Evolutionary conservation across 768 basidiomycete species (phyloP), one percentile per base, ranked within the genome.

Genomic region (Tricholomella constricta): DNA sequence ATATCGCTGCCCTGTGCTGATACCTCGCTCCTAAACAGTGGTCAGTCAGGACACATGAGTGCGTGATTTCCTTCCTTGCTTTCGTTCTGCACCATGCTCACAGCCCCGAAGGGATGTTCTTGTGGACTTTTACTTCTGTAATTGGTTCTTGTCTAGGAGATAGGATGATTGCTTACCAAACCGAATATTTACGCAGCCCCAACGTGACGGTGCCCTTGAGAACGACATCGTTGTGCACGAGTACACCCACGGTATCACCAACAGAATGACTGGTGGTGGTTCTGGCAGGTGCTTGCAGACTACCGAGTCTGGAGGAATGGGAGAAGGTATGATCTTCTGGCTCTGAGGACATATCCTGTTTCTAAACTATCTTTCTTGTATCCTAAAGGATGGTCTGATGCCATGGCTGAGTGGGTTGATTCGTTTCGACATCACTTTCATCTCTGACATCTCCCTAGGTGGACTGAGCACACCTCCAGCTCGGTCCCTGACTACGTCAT

Each of bases 291-390:
- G 85, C 69, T 73, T 87, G 54, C 81, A 83, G 56, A 81, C 77
- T 10, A 73, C 74, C n/a, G 86, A 87, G 62, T 74, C 84, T 29
- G 83, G 83, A 32, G 85, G 86, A 19, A 79, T 87, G 75, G 85
- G 84, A 53, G 85, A 88, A 71, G 84, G 84, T 55, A 74, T 72
- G 79, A 73, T 72, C 22, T 10, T 19, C 0, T 37, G 3, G 5
- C 11, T 23, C 17, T 10, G 4, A 19, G 19, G n/a, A n/a, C 8
- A 15, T 7, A 6, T 20, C 7, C 2, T 22, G 25, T 17, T 11
- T 14, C 15, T 32, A 12, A 23, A 26, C 15, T 48, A 15, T 22
- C 35, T 27, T 26, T 12, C 14, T 45, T 12, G 2, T 17, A 10
- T 45, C 34, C 14, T 3, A 5, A 44, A 65, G 65, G 65, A 27